Conservation (phyloP, 2,329 filamentous ascomycete species). For the Metarhizium brunneum region DNA sequence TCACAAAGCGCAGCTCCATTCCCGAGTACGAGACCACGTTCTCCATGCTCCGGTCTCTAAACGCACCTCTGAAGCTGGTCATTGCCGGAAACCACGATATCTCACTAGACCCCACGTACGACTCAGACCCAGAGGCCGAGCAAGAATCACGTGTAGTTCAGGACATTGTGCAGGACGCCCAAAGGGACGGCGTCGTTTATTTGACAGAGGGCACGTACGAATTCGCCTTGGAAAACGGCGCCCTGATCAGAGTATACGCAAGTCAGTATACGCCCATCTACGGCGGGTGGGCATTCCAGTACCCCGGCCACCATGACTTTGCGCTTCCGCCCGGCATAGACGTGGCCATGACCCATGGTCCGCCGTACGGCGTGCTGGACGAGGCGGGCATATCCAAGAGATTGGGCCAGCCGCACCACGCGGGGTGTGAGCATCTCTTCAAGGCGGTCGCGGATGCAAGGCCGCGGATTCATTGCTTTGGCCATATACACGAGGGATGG, state of each 20-base stretch:
- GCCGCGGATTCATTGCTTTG: slow-evolving; percentile 45
- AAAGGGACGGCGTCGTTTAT: slow-evolving; percentile 31
- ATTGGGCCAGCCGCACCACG: slow-evolving; percentile 12
- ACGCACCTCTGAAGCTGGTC: slow-evolving; percentile 41
- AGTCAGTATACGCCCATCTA: slow-evolving; percentile 41
- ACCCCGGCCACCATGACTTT: slow-evolving; percentile 30
- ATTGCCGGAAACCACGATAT: slow-evolving; percentile 49
- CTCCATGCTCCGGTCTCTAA: slow-evolving; percentile 28
- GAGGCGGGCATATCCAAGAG: slow-evolving; percentile 10
- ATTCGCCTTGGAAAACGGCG: slow-evolving; percentile 40
- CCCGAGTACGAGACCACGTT: slow-evolving; percentile 32
- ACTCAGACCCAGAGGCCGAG: slow-evolving; percentile 10
- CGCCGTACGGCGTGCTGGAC: slow-evolving; percentile 43
- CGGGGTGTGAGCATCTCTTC: slow-evolving; percentile 36
- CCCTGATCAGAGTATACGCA: slow-evolving; percentile 38
- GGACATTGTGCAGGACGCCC: slow-evolving; percentile 27
- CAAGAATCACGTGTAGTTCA: slow-evolving; percentile 10
- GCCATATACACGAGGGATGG: slow-evolving; percentile 52
- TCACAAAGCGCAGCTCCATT: slow-evolving; percentile 33
- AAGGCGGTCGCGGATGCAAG: slow-evolving; percentile 31
- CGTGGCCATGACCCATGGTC: slow-evolving; percentile 46
- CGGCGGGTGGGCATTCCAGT: slow-evolving; percentile 42
- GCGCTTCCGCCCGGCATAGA: slow-evolving; percentile 28
- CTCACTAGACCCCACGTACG: slow-evolving; percentile 24
- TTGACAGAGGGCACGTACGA: slow-evolving; percentile 38